phyloP scores from a whole-genome alignment of 169 alveolate species.

The Toxoplasma gondii region DNA sequence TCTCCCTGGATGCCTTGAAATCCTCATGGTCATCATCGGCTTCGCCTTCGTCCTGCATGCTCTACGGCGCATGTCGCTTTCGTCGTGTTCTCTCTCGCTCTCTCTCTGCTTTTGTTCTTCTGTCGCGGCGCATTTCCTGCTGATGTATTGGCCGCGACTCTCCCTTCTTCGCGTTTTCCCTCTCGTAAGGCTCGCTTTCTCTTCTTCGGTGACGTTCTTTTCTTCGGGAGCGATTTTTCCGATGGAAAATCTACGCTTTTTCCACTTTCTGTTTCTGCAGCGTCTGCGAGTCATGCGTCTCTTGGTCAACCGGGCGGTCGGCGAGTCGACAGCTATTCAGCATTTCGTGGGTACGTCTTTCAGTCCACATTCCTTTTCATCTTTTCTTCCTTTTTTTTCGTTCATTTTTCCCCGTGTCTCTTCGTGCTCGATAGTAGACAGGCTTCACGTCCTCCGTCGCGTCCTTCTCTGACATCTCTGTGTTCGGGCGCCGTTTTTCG shows the following conservation, averaged over 20 bases:
- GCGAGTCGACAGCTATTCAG: constrained; percentile 34
- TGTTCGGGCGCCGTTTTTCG: no score
- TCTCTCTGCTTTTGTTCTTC: no score
- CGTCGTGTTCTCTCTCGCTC: no score
- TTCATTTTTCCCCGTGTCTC: no score
- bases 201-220: no score
- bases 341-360: constrained; percentile 12
- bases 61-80: no score
- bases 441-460: no score
- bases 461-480: no score
- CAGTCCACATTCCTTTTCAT: not conserved
- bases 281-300: constrained; percentile 29
- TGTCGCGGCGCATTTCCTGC: not conserved
- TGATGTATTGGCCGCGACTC: not conserved
- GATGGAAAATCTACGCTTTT: not conserved
- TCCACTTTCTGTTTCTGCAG: not conserved
- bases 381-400: not conserved
- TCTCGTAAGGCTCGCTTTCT: not conserved
- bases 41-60: no score
- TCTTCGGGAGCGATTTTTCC: not conserved
- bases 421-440: no score
- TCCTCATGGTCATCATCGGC: no score
- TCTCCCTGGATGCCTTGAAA: no score
- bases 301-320: constrained; percentile 26
- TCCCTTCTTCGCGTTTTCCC: not conserved